phyloP scores from a whole-genome alignment of 805 yeast species.

The Candida xyloterini region DNA sequence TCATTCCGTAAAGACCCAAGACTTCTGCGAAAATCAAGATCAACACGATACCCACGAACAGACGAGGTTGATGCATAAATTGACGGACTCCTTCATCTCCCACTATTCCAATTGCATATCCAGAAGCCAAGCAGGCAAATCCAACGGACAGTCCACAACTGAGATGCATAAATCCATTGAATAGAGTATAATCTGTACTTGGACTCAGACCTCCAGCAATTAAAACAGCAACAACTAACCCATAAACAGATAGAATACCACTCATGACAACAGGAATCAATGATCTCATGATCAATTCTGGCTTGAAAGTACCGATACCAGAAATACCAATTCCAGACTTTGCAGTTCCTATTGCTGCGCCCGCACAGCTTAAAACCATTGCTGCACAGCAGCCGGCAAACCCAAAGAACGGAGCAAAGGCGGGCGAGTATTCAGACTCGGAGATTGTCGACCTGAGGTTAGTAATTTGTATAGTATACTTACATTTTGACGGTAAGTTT shows the following conservation, averaged over 20 bases:
- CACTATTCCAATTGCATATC: conserved; percentile 97
- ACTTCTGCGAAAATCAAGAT: conserved; percentile 99
- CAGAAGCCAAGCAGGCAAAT: conserved; percentile 92
- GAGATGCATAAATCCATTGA: conserved; percentile 97
- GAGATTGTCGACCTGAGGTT: conserved; percentile 20
- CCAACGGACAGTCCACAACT: conserved; percentile 97
- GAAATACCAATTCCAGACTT: conserved; percentile 97
- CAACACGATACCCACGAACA: conserved; percentile 97
- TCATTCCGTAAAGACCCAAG: conserved; percentile 94
- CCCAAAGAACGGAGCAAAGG: conserved; percentile 95
- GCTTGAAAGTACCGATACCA: conserved; percentile 97
- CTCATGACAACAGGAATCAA: conserved; percentile 97
- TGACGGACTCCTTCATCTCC: conserved; percentile 99
- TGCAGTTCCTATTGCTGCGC: conserved; percentile 98
- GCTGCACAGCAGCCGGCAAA: conserved; percentile 97
- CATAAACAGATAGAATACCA: conserved; percentile 96
- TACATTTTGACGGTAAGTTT: conserved; percentile 11
- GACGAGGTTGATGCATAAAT: conserved; percentile 94
- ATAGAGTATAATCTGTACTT: conserved; percentile 72
- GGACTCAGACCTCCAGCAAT: conserved; percentile 91
- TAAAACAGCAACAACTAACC: conserved; percentile 92
- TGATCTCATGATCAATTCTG: conserved; percentile 93
- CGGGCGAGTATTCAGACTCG: conserved; percentile 70
- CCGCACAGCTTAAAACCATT: conserved; percentile 88
- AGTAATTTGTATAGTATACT: conserved; percentile 1